A percentile compares a stretch with the other conserved stretches of the same genome.
Conservation (phyloP, 2,329 filamentous ascomycete genomes). For the Kalaharituber pfeilii region DNA sequence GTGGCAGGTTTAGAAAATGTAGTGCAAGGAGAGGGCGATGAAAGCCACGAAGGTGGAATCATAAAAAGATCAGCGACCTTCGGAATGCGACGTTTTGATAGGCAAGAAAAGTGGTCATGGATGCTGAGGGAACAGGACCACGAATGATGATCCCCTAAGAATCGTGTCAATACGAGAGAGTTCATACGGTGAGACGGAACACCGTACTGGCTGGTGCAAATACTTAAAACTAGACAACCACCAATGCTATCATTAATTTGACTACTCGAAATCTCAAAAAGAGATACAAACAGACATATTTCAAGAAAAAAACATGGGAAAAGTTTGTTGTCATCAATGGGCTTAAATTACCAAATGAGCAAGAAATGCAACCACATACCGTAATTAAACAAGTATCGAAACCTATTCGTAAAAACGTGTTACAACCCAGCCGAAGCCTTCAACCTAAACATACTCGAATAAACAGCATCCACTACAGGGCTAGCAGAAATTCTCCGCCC, state of each 20-base stretch:
- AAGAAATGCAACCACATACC: background rate
- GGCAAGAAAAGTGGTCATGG: too few species aligned
- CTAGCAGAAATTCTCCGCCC: constrained; percentile 82
- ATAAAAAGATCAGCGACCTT: too few species aligned
- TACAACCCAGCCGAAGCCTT: constrained; percentile 1
- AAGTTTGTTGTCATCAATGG: too few species aligned
- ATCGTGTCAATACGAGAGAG: background rate
- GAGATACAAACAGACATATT: background rate
- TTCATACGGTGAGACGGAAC: background rate
- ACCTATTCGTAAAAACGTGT: background rate
- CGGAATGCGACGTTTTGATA: too few species aligned
- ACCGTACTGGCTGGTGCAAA: background rate
- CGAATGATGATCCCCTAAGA: too few species aligned
- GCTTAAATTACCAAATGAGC: background rate
- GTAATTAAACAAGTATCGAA: background rate
- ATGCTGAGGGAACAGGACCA: too few species aligned
- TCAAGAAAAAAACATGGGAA: background rate
- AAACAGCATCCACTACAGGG: constrained; percentile 94
- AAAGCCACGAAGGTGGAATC: too few species aligned
- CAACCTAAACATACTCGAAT: constrained; percentile 39
- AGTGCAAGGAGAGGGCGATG: too few species aligned
- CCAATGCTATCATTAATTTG: background rate
- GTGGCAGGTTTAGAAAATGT: too few species aligned
- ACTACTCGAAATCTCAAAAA: background rate
- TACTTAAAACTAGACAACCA: background rate